Evolutionary conservation across 495 filamentous ascomycete species (phyloP).

Genomic region (Trichocladium uniseriatum): DNA sequence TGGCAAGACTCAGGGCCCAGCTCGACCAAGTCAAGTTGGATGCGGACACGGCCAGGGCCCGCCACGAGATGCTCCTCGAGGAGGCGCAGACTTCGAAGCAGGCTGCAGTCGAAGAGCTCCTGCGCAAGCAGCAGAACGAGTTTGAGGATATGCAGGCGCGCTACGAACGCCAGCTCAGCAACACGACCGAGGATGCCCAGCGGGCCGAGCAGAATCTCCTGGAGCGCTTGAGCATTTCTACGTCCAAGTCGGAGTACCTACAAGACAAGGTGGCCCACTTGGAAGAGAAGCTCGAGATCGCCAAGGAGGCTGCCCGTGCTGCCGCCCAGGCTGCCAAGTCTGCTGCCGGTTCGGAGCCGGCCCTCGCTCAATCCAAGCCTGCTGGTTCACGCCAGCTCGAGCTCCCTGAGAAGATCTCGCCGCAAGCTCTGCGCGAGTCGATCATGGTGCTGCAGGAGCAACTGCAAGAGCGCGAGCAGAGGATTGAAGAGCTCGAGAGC

Average conservation of each 20-base stretch:
- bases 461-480: conserved; percentile 81
- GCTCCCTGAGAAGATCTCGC: conserved; percentile 76
- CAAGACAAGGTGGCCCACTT: conserved; percentile 73
- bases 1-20: conserved; percentile 56
- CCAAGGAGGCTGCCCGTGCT: conserved; percentile 80
- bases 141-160: conserved; percentile 55
- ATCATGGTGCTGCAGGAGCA: conserved; percentile 95
- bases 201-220: conserved; percentile 56
- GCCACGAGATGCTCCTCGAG: conserved; percentile 68
- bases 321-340: conserved; percentile 75
- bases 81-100: conserved; percentile 58
- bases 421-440: conserved; percentile 88
- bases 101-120: conserved; percentile 56
- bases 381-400: conserved; percentile 36
- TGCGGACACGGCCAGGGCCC: conserved; percentile 60
- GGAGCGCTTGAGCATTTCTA: conserved; percentile 64
- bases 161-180: conserved; percentile 63
- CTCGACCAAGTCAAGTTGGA: conserved; percentile 64
- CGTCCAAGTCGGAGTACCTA: conserved; percentile 69
- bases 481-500: conserved; percentile 78
- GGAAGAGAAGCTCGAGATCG: conserved; percentile 78
- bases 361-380: conserved; percentile 10
- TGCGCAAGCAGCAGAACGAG: conserved; percentile 60
- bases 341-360: conserved; percentile 35
- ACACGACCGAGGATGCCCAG: conserved; percentile 62